phyloP scores from a whole-genome alignment of 192 early-diverging fungal species.

The Geosiphon pyriformis region DNA sequence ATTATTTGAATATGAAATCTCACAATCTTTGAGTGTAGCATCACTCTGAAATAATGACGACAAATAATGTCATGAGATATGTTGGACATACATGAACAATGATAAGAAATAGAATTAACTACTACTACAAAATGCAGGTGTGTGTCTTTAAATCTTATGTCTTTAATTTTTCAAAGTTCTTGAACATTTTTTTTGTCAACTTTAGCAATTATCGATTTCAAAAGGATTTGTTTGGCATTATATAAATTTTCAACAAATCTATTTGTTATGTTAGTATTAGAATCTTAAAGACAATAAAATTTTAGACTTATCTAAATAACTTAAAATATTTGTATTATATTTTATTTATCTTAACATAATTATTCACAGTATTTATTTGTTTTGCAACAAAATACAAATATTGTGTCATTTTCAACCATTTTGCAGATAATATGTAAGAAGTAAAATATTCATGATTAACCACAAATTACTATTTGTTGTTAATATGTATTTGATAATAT shows the following conservation, averaged over 20 bases:
- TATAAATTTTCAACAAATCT: not conserved
- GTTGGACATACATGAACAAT: not conserved
- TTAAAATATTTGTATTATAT: no score
- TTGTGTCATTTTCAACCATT: no score
- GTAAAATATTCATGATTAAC: no score
- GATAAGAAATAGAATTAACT: slow-evolving; percentile 15
- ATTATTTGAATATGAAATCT: slow-evolving; percentile 15
- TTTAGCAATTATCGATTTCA: slow-evolving; percentile 13
- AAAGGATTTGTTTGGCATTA: slow-evolving; percentile 16
- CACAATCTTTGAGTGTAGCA: not conserved
- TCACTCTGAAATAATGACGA: slow-evolving; percentile 1
- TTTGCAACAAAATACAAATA: no score
- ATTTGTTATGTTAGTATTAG: not conserved
- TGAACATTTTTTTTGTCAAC: slow-evolving; percentile 3
- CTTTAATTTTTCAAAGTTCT: slow-evolving; percentile 6
- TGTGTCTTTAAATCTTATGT: slow-evolving; percentile 1
- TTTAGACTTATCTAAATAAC: no score
- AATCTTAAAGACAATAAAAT: no score
- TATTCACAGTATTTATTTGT: no score
- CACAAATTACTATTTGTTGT: no score
- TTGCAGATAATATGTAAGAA: no score
- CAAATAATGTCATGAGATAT: not conserved
- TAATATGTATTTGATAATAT: no score
- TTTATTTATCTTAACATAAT: no score
- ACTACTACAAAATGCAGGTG: slow-evolving; percentile 5